A percentile compares a stretch with the other conserved stretches of the same genome.
These are phyloP conservation scores for Zarea fungicola DNA, from an alignment of 2,329 filamentous ascomycete genomes.

Conservation along the genomic window DNA sequence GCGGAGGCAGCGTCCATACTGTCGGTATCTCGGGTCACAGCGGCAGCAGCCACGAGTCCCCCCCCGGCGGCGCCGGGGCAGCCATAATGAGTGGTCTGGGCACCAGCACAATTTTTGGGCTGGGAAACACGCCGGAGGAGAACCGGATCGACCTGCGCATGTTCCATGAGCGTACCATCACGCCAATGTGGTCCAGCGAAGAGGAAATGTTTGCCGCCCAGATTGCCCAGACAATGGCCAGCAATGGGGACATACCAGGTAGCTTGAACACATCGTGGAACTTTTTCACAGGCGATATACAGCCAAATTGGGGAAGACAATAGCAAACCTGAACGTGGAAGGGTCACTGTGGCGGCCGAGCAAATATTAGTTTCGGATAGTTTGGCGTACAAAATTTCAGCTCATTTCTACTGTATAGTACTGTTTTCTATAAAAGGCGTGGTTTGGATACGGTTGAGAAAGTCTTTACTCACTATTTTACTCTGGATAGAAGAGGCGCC, in stretches of 20 bases:
- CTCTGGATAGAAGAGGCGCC: too few relatives aligned
- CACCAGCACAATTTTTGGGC: slow-evolving; percentile 11
- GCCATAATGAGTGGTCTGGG: background rate
- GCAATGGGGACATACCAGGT: slow-evolving; percentile 17
- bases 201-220: slow-evolving; percentile 27
- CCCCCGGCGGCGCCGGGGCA: slow-evolving; percentile 1
- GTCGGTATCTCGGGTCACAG: too few relatives aligned
- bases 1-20: slow-evolving; percentile 5
- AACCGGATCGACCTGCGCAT: slow-evolving; percentile 29
- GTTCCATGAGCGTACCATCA: slow-evolving; percentile 27
- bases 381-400: too few relatives aligned
- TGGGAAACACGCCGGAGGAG: slow-evolving; percentile 33
- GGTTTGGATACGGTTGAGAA: too few relatives aligned
- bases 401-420: too few relatives aligned
- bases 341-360: too few relatives aligned
- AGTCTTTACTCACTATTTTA: too few relatives aligned
- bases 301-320: too few relatives aligned
- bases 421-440: too few relatives aligned
- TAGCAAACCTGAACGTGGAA: too few relatives aligned
- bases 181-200: slow-evolving; percentile 26
- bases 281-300: slow-evolving; percentile 23
- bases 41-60: slow-evolving; percentile 27
- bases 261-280: slow-evolving; percentile 25
- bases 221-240: slow-evolving; percentile 21
- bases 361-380: too few relatives aligned